phyloP scores from a whole-genome alignment of 225 moss, liverwort and hornwort species.

The Bryum argenteum region DNA sequence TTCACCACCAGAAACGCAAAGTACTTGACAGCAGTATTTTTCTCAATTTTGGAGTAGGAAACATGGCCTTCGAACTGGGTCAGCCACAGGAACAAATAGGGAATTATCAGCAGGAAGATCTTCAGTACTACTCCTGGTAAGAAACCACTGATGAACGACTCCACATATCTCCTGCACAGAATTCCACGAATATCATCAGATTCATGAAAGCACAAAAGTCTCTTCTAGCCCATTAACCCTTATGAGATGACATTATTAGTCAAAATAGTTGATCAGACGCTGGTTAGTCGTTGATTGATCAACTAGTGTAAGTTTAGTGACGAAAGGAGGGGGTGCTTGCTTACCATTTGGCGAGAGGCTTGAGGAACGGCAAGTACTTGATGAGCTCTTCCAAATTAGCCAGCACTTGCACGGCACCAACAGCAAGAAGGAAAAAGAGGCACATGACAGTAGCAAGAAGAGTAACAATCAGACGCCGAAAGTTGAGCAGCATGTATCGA shows the following conservation, averaged over 20 bases:
- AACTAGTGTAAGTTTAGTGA: background rate
- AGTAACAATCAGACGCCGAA: slow-evolving; percentile 50
- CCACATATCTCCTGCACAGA: slow-evolving; percentile 50
- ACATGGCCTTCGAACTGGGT: slow-evolving; percentile 81
- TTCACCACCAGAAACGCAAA: slow-evolving; percentile 78
- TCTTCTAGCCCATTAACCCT: no score
- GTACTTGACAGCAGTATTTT: slow-evolving; percentile 61
- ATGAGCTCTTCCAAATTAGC: slow-evolving; percentile 65
- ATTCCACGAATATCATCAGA: background rate
- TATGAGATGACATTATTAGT: no score
- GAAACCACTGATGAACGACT: slow-evolving; percentile 59
- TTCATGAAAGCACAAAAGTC: background rate
- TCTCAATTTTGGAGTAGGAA: slow-evolving; percentile 79
- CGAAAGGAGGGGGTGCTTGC: slow-evolving; percentile 35
- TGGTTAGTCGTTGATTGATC: background rate
- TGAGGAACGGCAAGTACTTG: slow-evolving; percentile 55
- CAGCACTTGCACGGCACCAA: slow-evolving; percentile 78
- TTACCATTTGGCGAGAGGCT: slow-evolving; percentile 47
- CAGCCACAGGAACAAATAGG: slow-evolving; percentile 49
- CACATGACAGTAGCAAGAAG: slow-evolving; percentile 38
- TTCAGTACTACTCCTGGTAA: slow-evolving; percentile 58
- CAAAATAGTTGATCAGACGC: background rate
- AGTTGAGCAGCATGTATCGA: slow-evolving; percentile 63
- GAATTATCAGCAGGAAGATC: slow-evolving; percentile 64
- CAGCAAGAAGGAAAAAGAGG: slow-evolving; percentile 74